phyloP scores from a whole-genome alignment of 2,329 filamentous ascomycete species.

The Exophiala alcalophila region DNA sequence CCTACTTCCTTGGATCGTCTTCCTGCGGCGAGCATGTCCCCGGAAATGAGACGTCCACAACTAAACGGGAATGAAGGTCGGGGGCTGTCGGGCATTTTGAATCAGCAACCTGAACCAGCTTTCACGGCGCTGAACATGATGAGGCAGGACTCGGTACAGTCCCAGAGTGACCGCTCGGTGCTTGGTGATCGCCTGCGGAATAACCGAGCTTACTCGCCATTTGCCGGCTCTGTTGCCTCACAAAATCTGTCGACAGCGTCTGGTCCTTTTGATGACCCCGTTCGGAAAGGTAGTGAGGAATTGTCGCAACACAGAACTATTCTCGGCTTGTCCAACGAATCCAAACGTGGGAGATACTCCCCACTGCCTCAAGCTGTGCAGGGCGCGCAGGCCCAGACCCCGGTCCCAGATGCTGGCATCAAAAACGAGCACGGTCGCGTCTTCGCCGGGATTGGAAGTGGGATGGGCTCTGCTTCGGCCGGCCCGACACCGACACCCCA shows the following conservation, averaged over 20 bases:
- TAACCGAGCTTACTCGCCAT: conserved; percentile 38
- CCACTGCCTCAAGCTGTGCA: conserved; percentile 91
- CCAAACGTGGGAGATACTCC: conserved; percentile 78
- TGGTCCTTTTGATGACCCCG: conserved; percentile 38
- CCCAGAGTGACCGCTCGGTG: conserved; percentile 29
- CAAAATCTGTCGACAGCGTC: conserved; percentile 32
- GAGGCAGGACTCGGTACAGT: conserved; percentile 30
- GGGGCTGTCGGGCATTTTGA: conserved; percentile 19
- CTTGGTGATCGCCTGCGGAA: conserved; percentile 30
- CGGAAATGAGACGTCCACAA: conserved; percentile 25
- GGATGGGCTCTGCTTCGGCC: conserved; percentile 55
- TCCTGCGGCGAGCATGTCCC: conserved; percentile 21
- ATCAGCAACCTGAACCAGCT: conserved; percentile 13
- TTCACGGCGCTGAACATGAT: conserved; percentile 23
- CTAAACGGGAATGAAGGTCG: conserved; percentile 23
- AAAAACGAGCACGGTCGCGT: conserved; percentile 94
- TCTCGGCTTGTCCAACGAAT: conserved; percentile 69
- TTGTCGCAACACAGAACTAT: conserved; percentile 64
- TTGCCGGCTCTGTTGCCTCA: conserved; percentile 35
- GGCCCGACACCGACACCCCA: conserved; percentile 37
- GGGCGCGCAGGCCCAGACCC: conserved; percentile 77
- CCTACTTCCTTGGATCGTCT: conserved; percentile 14
- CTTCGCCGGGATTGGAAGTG: conserved; percentile 86
- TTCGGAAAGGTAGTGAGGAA: conserved; percentile 52
- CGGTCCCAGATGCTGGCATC: conserved; percentile 81